Conservation (phyloP, 2,329 filamentous ascomycete genomes). For the Arthroderma uncinatum region DNA sequence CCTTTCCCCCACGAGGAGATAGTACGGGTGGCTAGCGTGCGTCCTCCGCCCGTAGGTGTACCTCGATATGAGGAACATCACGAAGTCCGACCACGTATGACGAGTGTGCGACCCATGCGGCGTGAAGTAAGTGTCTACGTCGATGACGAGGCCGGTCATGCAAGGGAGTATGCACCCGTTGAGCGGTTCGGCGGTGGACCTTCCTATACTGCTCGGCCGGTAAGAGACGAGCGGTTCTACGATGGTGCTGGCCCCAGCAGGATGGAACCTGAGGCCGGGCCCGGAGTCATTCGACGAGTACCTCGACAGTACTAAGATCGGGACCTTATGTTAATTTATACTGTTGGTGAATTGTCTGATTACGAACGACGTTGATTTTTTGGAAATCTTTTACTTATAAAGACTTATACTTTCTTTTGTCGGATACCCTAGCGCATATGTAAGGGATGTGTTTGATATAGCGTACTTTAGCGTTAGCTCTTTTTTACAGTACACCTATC, state of each 20-base stretch:
- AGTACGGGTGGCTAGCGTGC: constrained; percentile 47
- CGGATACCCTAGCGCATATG: constrained; percentile 1
- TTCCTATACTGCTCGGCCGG: constrained; percentile 27
- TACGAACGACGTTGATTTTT: background rate
- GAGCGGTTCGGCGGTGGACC: constrained; percentile 29
- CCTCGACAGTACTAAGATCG: constrained; percentile 25
- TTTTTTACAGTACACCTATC: background rate
- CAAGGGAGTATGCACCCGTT: constrained; percentile 41
- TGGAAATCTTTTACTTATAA: background rate
- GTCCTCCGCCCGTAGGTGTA: constrained; percentile 36
- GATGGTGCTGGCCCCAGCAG: constrained; percentile 25
- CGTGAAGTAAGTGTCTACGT: constrained; percentile 35
- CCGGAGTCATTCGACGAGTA: constrained; percentile 25
- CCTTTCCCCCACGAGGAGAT: constrained; percentile 47
- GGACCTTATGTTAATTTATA: background rate
- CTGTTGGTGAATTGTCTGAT: background rate
- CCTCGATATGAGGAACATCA: constrained; percentile 35
- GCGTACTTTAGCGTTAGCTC: background rate
- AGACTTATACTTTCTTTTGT: background rate
- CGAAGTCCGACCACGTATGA: constrained; percentile 32
- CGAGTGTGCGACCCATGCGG: constrained; percentile 34
- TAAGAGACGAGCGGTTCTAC: constrained; percentile 29
- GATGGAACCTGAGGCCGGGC: constrained; percentile 22
- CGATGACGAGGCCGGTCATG: constrained; percentile 28
- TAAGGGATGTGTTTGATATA: background rate